Base-by-base conservation (phyloP, 176 grass and related monocot genomes). In the Hsuehochloa calcarea region DNA sequence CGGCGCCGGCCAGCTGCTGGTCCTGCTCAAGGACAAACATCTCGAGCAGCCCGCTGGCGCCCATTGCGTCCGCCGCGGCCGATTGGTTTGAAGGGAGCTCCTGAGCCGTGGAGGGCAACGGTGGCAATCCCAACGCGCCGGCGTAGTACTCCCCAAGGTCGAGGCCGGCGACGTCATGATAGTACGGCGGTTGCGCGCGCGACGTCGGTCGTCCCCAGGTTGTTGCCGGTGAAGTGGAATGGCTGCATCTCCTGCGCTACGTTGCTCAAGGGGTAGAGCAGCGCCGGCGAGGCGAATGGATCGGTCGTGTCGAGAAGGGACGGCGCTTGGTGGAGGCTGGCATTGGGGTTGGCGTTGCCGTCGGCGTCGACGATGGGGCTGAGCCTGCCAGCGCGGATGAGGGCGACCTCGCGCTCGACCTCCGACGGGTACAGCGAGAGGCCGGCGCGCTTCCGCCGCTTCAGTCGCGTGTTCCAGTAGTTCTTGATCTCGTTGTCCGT, bases 401-500 rank as follows among this genome's bases (percentile, higher is more conserved):
- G 22, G 45, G 34, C 31, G 8, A 58, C 46, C 59, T 92, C 83
- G 37, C 49, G 62, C 69, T 86, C 70, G 76, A 92, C 75, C 55
- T 89, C 82, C 80, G 34, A 25, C 22, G 86, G 90, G 78, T 92
- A 92, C 8, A 82, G 66, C 11, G 65, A 26, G 64, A 92, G 65
- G 27, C 83, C 79, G 26, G 86, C 82, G 39, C 82, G 90, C 68
- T 86, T 79, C 51, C 82, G 74, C 13, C 79, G 79, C 72, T 92
- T 92, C 46, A 86, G n/a, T 65, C 86, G 95, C 64, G 95, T 97
- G 92, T 97, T 97, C 95, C 95, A 97, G 89, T 97, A 93, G 90
- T 97, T 97, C 84, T 95, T 97, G 87, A 94, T 97, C 85, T 97
- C 95, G 82, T 97, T 97, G 77, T 97, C 92, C 38, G 95, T 95